phyloP scores from a whole-genome alignment of 225 moss, liverwort and hornwort species.

The Asterella californica region DNA sequence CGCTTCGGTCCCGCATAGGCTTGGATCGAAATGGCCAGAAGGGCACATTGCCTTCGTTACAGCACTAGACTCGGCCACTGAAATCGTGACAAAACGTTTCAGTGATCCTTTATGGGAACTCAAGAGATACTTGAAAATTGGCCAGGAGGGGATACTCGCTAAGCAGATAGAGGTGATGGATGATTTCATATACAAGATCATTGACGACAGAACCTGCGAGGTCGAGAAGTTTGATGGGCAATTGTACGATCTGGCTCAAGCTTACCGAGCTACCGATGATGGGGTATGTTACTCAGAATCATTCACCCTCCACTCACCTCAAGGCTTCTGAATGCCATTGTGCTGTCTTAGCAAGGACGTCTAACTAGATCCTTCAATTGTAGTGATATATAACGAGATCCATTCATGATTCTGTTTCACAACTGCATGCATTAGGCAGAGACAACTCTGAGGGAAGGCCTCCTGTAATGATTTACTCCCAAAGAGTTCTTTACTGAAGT shows the following conservation, averaged over 20 bases:
- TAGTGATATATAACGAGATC: too few relatives aligned
- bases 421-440: too few relatives aligned
- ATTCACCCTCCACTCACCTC: not conserved
- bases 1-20: not conserved
- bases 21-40: not conserved
- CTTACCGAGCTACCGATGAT: not conserved
- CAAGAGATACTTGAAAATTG: conserved; percentile 13
- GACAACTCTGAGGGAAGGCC: too few relatives aligned
- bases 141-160: conserved; percentile 4
- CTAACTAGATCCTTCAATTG: too few relatives aligned
- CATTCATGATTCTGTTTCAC: too few relatives aligned
- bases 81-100: conserved; percentile 13
- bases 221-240: not conserved
- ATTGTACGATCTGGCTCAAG: conserved; percentile 9
- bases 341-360: not conserved
- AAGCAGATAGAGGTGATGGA: conserved; percentile 12
- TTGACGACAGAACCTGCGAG: conserved; percentile 15
- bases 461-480: too few relatives aligned
- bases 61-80: conserved; percentile 18
- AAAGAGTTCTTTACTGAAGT: not conserved
- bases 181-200: conserved; percentile 22
- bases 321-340: not conserved
- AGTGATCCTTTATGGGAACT: conserved; percentile 27
- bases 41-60: conserved; percentile 5
- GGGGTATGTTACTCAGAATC: not conserved